Percentiles rank a stretch among this genome's conserved stretches.
Evolutionary conservation across 371 early-diverging fungal genomes (phyloP).

Genomic region (Massospora cicadina): DNA sequence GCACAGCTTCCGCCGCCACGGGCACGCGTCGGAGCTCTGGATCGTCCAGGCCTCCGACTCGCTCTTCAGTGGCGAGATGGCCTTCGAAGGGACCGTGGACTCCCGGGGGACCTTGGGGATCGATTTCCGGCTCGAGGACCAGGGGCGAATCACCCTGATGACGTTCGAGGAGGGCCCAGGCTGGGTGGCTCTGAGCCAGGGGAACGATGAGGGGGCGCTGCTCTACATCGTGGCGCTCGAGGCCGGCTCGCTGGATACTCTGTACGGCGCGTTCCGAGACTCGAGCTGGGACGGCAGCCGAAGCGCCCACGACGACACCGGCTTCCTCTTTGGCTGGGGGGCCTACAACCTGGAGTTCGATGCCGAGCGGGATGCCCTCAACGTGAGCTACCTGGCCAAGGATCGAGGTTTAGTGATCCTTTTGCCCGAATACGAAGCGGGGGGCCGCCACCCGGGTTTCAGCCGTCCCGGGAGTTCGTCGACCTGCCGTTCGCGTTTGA

Average conservation of each 20-base stretch:
- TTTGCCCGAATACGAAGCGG: background rate
- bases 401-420: background rate
- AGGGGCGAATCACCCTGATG: background rate
- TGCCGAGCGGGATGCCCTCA: background rate
- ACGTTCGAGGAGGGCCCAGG: background rate
- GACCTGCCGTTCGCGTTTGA: background rate
- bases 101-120: background rate
- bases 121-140: background rate
- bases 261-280: background rate
- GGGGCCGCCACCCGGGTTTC: background rate
- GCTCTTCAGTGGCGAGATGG: background rate
- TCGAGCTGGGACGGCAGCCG: background rate
- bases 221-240: background rate
- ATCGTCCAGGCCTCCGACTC: background rate
- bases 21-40: background rate
- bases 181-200: background rate
- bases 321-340: background rate
- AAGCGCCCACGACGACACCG: background rate
- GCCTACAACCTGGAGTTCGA: background rate
- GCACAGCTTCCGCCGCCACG: slow-evolving; percentile 11
- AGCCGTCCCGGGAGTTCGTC: background rate
- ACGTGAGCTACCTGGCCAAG: background rate
- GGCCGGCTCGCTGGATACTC: background rate
- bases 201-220: background rate
- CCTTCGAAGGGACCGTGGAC: background rate